Base-by-base conservation (phyloP, 148 eudicot genomes). In the Silene latifolia region DNA sequence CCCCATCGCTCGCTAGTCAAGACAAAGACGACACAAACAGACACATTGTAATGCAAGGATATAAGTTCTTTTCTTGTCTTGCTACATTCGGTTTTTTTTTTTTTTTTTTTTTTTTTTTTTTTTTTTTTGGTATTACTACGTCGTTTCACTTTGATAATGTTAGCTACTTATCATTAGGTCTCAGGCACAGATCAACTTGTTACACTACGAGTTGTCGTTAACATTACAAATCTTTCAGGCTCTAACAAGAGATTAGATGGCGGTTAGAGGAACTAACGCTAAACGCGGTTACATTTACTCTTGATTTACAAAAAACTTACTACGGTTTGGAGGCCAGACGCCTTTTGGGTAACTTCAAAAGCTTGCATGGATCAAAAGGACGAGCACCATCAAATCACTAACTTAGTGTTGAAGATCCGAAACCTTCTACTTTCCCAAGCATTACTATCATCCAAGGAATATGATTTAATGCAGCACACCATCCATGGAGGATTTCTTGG, bases 401-500 rank as follows among this genome's bases (percentile, higher is more conserved):
- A 69, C 81, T 58, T 79, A 14, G 97, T 94, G 57, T 66, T 84
- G 58, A 91, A 91, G 65, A 94, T 86, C 29, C 88, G 86, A 73
- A 70, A 94, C 19, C 67, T 84, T 67, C 95, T 84, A 75, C 85
- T 89, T 69, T 85, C 87, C 93, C 91, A 87, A 11, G 53, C 59
- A 74, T 88, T 83, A 47, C 8, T 78, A 72, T 85, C 70, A 46
- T 86, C 87, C 14, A 84, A 29, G 72, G 86, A 88, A 78, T 91
- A 94, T 18, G 98, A 91, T 74, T 87, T 91, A 63, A 94, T 73
- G 81, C 98, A 89, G 81, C 91, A 87, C 67, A 78, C 78, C 23
- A 91, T 67, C 98, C 98, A 94, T 48, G 97, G 97, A 58, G 98
- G 95, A 78, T 87, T 82, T 81, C 96, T 87, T 13, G 86, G 81